phyloP scores from a whole-genome alignment of 345 rosid genomes.

The Aquilaria sinensis region DNA sequence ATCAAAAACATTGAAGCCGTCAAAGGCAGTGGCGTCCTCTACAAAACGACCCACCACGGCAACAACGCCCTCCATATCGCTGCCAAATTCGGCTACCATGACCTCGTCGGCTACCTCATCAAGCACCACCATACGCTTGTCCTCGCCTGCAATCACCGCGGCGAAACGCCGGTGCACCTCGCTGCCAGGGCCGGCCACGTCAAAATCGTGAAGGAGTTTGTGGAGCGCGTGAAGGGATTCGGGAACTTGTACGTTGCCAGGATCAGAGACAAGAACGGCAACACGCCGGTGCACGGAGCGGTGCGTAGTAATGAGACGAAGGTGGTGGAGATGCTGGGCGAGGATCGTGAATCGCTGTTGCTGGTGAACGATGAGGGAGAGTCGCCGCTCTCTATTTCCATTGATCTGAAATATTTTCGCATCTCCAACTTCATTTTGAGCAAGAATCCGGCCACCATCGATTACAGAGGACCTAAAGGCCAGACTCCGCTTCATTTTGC shows the following conservation, averaged over 20 bases:
- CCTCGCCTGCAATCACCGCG: neutral
- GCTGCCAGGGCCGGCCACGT: neutral
- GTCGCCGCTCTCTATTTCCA: neutral
- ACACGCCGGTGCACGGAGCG: constrained; percentile 4
- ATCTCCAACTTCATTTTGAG: neutral
- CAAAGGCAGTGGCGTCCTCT: neutral
- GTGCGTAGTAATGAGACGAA: neutral
- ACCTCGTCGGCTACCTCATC: neutral
- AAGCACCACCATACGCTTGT: neutral
- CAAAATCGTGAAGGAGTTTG: neutral
- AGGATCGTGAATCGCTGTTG: constrained; percentile 5
- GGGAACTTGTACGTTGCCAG: neutral
- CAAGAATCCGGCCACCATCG: neutral
- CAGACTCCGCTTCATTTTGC: constrained; percentile 6
- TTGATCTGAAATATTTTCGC: neutral
- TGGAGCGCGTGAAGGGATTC: neutral
- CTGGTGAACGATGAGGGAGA: neutral
- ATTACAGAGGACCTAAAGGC: neutral
- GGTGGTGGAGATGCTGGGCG: neutral
- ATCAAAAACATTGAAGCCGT: neutral
- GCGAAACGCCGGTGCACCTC: constrained; percentile 1
- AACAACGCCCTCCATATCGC: constrained; percentile 10
- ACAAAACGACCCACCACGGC: neutral
- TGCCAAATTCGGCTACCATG: neutral
- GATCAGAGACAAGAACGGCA: neutral